A percentile compares a stretch with the other conserved stretches of the same genome.
Evolutionary conservation across 768 basidiomycete genomes (phyloP).

Genomic region (Coprinellus micaceus): DNA sequence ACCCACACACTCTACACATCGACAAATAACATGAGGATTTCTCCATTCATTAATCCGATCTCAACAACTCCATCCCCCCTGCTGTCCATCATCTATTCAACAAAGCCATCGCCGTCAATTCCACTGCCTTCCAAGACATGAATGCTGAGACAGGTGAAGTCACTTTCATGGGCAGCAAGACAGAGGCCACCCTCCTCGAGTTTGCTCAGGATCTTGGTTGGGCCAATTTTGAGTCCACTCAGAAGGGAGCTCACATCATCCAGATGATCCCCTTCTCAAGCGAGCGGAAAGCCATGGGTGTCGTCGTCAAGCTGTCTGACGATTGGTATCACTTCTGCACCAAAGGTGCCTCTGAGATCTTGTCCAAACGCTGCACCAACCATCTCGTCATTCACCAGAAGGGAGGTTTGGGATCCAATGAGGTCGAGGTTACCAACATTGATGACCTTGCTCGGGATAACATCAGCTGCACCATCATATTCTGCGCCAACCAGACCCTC

Average conservation of each 20-base stretch:
- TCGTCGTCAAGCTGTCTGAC: constrained; percentile 61
- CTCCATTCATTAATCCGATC: constrained; percentile 72
- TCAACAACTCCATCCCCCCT: constrained; percentile 62
- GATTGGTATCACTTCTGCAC: constrained; percentile 67
- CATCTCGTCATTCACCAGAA: constrained; percentile 67
- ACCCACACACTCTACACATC: constrained; percentile 46
- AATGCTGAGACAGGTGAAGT: constrained; percentile 55
- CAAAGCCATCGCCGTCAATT: constrained; percentile 84
- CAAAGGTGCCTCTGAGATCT: constrained; percentile 94
- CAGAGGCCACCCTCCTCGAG: constrained; percentile 85
- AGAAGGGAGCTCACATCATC: constrained; percentile 57
- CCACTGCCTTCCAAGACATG: constrained; percentile 88
- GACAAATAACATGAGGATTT: constrained; percentile 77
- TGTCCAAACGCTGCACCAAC: constrained; percentile 67
- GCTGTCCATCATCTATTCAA: constrained; percentile 69
- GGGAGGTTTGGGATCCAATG: constrained; percentile 16
- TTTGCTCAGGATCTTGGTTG: constrained; percentile 82
- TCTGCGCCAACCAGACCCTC: constrained; percentile 95
- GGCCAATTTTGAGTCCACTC: constrained; percentile 62
- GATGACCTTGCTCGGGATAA: constrained; percentile 71
- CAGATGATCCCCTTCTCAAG: constrained; percentile 95
- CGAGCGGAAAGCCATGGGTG: constrained; percentile 92
- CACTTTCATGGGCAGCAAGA: constrained; percentile 88
- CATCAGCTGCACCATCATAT: constrained; percentile 89
- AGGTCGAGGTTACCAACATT: constrained; percentile 58